These are phyloP conservation scores for Saururus chinensis DNA, from an alignment of 164 flowering plant genomes.

Conservation along the genomic window DNA sequence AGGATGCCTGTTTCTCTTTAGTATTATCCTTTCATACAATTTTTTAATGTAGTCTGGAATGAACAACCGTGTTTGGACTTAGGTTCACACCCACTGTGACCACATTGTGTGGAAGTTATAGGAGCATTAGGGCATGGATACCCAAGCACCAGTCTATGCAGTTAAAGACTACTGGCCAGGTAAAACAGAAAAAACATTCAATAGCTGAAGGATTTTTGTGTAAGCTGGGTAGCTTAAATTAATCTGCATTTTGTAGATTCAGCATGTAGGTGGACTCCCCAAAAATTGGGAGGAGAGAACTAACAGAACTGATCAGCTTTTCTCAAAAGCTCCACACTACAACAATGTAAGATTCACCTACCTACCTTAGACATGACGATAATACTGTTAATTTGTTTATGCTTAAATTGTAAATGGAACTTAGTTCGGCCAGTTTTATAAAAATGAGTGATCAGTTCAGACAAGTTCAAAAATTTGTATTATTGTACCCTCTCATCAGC, in stretches of 20 bases:
- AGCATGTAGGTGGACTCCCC: constrained; percentile 57
- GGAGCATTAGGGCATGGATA: constrained; percentile 72
- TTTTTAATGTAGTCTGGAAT: not conserved
- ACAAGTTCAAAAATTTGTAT: no score
- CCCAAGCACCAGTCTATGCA: constrained; percentile 77
- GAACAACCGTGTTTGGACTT: constrained; percentile 3
- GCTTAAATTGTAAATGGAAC: not conserved
- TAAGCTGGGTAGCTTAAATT: not conserved
- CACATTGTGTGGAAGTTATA: constrained; percentile 73
- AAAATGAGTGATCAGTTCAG: no score
- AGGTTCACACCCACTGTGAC: constrained; percentile 72
- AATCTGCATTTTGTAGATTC: constrained; percentile 26
- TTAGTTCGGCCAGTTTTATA: no score
- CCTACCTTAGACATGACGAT: not conserved
- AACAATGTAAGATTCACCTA: constrained; percentile 35
- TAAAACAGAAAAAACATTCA: constrained; percentile 5
- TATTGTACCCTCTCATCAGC: no score
- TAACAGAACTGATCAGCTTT: constrained; percentile 58
- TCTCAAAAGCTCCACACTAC: constrained; percentile 67
- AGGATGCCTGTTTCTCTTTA: constrained; percentile 5
- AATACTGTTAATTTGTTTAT: not conserved
- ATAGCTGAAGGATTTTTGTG: not conserved
- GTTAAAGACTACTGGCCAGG: constrained; percentile 55
- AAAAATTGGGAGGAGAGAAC: constrained; percentile 46
- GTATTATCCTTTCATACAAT: not conserved